These are phyloP conservation scores for Gossypium turneri DNA, from an alignment of 345 rosid species.

Conservation along the genomic window DNA sequence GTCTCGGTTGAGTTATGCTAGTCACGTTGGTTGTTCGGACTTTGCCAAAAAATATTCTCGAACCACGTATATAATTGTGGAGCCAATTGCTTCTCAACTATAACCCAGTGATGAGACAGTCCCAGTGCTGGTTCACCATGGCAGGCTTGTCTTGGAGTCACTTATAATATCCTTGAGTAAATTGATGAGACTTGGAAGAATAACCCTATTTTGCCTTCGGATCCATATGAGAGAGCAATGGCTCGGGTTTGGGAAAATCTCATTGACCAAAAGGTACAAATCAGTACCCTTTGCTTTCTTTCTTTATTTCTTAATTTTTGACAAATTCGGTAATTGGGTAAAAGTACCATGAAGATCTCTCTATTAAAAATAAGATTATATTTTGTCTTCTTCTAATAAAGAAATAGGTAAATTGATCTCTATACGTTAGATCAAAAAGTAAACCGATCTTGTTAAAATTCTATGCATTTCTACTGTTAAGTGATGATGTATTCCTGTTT, in stretches of 20 bases:
- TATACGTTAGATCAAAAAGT: no score
- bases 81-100: not conserved
- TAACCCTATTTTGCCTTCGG: not conserved
- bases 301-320: no score
- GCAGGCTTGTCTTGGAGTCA: not conserved
- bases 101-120: not conserved
- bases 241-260: not conserved
- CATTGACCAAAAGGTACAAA: not conserved
- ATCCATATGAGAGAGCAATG: not conserved
- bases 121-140: not conserved
- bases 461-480: no score
- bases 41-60: no score
- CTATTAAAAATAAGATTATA: no score
- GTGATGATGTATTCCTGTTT: no score
- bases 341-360: no score
- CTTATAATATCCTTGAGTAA: constrained; percentile 1
- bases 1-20: fast-evolving
- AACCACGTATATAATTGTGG: not conserved
- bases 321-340: no score
- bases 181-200: not conserved
- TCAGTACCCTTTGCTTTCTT: no score
- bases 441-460: no score
- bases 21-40: no score
- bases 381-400: no score
- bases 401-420: fast-evolving